These are phyloP conservation scores for Glycine tomentella DNA, from an alignment of 306 rosid species.

Conservation along the genomic window DNA sequence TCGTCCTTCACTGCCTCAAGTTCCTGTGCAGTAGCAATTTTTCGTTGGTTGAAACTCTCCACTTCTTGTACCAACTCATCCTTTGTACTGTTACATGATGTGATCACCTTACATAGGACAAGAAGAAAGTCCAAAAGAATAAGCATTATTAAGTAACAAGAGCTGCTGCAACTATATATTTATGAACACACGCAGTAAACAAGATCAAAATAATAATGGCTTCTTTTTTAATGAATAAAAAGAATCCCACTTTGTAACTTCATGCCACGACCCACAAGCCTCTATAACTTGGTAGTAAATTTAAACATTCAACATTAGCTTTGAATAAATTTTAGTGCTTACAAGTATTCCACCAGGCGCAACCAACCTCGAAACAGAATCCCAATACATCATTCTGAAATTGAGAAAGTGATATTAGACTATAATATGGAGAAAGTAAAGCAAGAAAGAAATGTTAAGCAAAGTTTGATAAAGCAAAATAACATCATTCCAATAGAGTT, in stretches of 20 bases:
- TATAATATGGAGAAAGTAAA: neutral
- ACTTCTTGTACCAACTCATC: constrained; percentile 92
- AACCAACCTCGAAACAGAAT: constrained; percentile 80
- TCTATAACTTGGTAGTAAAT: neutral
- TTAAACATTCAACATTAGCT: constrained; percentile 31
- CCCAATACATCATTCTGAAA: constrained; percentile 94
- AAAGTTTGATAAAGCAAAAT: neutral
- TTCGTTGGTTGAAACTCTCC: constrained; percentile 81
- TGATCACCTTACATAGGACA: constrained; percentile 68
- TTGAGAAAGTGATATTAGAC: constrained; percentile 36
- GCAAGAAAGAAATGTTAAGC: constrained; percentile 15
- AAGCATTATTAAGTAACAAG: constrained; percentile 19
- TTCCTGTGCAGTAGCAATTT: constrained; percentile 47
- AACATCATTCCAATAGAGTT: constrained; percentile 1
- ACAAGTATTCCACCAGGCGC: constrained; percentile 86
- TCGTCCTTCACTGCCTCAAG: constrained; percentile 50
- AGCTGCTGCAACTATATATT: constrained; percentile 26
- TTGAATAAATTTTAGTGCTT: constrained; percentile 49
- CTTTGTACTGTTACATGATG: constrained; percentile 92
- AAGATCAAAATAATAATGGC: constrained; percentile 33
- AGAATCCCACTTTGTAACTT: constrained; percentile 16
- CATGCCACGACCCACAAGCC: neutral
- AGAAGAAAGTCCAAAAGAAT: constrained; percentile 23
- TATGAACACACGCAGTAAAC: neutral
- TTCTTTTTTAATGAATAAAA: constrained; percentile 8